A percentile compares a stretch with the other conserved stretches of the same genome.
phyloP scores from a whole-genome alignment of 129 eudicot species.

The Flaveria ramosissima region DNA sequence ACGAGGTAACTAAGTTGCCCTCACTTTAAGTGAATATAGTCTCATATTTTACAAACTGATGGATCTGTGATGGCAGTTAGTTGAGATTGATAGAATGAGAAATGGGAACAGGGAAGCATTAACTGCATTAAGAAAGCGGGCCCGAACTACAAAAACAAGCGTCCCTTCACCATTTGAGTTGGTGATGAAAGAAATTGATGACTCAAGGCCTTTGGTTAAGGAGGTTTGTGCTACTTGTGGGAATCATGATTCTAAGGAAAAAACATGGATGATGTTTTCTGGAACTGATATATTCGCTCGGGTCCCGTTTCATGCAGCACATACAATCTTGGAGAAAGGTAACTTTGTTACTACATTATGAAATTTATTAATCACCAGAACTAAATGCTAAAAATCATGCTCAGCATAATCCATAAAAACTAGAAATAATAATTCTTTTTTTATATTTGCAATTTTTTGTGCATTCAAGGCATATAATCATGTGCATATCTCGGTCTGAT shows the following conservation, averaged over 20 bases:
- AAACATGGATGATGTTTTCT: slow-evolving; percentile 73
- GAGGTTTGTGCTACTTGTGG: slow-evolving; percentile 92
- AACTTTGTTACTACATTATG: not conserved
- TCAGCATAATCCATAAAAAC: not conserved
- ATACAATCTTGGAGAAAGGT: slow-evolving; percentile 86
- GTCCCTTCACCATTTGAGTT: slow-evolving; percentile 86
- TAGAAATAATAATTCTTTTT: not conserved
- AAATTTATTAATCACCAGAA: not conserved
- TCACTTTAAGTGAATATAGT: not conserved
- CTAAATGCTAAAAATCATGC: no score
- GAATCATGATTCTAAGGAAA: slow-evolving; percentile 68
- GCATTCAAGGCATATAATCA: not conserved
- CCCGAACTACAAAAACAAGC: slow-evolving; percentile 79
- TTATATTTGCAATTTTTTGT: not conserved
- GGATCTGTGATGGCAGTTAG: slow-evolving; percentile 43
- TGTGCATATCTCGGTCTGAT: not conserved
- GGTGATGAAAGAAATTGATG: slow-evolving; percentile 76
- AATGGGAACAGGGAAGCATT: slow-evolving; percentile 93
- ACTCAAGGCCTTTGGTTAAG: slow-evolving; percentile 63
- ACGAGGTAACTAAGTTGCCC: slow-evolving; percentile 53
- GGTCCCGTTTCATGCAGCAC: slow-evolving; percentile 89
- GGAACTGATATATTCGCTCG: slow-evolving; percentile 77
- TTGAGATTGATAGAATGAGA: slow-evolving; percentile 79
- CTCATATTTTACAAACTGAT: not conserved
- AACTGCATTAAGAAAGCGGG: slow-evolving; percentile 79